Evolutionary conservation across 768 basidiomycete genomes (phyloP).

Genomic region (Panellus pusillus): DNA sequence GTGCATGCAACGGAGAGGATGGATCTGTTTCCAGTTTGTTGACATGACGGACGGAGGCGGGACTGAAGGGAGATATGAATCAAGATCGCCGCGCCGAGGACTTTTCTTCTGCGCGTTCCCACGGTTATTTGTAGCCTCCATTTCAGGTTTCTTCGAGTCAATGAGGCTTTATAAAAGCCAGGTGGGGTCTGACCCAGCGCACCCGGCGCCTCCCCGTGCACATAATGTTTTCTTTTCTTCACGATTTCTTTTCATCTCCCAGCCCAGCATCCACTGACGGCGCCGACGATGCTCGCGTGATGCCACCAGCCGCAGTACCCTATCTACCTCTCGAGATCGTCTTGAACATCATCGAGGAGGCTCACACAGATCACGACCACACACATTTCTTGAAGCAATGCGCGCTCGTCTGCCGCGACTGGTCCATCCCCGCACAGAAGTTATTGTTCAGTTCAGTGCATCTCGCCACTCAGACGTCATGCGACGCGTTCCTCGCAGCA

Average conservation of each 20-base stretch:
- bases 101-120: no score
- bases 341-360: constrained; percentile 60
- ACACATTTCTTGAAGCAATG: constrained; percentile 48
- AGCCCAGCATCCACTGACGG: constrained; percentile 9
- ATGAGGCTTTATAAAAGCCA: no score
- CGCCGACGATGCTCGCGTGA: constrained; percentile 18
- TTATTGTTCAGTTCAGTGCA: constrained; percentile 60
- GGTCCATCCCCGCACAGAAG: constrained; percentile 65
- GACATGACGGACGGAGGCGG: not conserved
- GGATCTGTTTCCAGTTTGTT: not conserved
- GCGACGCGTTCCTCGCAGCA: constrained; percentile 53
- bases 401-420: constrained; percentile 65
- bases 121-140: no score
- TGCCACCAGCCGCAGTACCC: constrained; percentile 19
- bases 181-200: no score
- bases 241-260: constrained; percentile 4
- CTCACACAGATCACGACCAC: constrained; percentile 37
- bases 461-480: constrained; percentile 54
- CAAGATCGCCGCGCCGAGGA: no score
- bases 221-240: no score
- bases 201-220: no score
- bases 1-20: not conserved
- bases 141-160: no score
- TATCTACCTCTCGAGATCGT: constrained; percentile 64
- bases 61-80: no score